Evolutionary conservation across 352 stramenopile species (phyloP), one percentile per base, ranked within the genome.

Genomic region (Pythium sukuiense): DNA sequence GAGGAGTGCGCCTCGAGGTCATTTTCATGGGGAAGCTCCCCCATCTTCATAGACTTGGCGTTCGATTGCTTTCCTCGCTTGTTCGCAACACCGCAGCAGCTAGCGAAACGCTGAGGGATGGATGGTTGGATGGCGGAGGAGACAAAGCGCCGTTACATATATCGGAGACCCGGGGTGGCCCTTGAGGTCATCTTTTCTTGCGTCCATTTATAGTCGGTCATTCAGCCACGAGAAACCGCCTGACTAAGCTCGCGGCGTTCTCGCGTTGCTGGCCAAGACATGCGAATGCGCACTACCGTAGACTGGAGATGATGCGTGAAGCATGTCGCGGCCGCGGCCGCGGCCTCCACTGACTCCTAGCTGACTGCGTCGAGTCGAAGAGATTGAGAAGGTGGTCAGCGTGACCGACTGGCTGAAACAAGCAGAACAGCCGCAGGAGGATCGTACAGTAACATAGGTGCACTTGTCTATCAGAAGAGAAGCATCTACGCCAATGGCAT

Each of bases 11-110:
- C 65, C 45, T 71, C 65, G 16, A 74, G 62, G n/a, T 76, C 63
- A 59, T 70, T 72, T 37, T 77, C 67, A 39, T 73, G 48, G 6
- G 66, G 70, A 11, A 74, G 43, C 27, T 73, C 58, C 37, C 60
- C 35, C 69, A 75, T 75, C 13, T 48, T 18, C 41, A 20, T 14
- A 35, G 32, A 9, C 32, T 35, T 11, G 8, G 41, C 18, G 39
- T 46, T 46, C 39, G 39, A 39, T 14, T 48, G 16, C 41, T 9
- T n/a, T 0, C 20, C 16, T 48, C 41, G 41, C 41, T 3, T 18
- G 11, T 18, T 9, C 37, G 32, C 32, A 35, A 35, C 37, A 43
- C 37, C 16, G 16, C 39, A 1, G 26, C 41, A 48, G 16, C 41
- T 48, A 48, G 16, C 14, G 16, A 48, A 20, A 26, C 5, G 41